Evolutionary conservation across 768 basidiomycete genomes (phyloP), one percentile per base, ranked within the genome.

Genomic region (Panaeolus cyanescens): DNA sequence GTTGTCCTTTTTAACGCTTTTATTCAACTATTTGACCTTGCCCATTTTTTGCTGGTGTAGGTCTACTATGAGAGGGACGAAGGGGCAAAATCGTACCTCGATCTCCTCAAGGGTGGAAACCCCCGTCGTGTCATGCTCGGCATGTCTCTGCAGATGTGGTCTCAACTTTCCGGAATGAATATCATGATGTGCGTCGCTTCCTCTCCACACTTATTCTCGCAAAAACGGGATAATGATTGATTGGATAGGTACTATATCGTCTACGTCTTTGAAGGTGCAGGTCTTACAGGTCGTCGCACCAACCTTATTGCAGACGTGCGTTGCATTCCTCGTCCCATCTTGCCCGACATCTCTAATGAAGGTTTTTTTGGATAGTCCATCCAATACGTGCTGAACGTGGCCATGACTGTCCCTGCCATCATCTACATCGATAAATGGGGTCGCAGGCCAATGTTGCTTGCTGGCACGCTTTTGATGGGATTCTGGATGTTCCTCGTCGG

Each of bases 401-500:
- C 70, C 4, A 60, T 79, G 36, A 88, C 76, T 19, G 75, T 83
- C 30, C 81, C 81, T 25, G 81, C 81, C 6, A 83, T 83, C 64
- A 75, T 81, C 67, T 91, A 85, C 75, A 90, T 91, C 67, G 91
- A 93, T 72, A 81, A 78, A 72, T 91, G 89, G 88, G 91, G 91
- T 60, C 88, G 91, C 37, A 82, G 90, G 19, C 90, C 91, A 6
- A 88, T 92, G 80, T 77, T 93, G 1, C 77, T 93, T 59, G 74
- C 74, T 55, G 91, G 88, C 30, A 84, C 86, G 2, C 72, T 85
- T 3, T 69, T 85, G 59, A 91, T 92, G 91, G 87, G 87, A 54
- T 85, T 88, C 80, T 92, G 84, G 80, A 82, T 92, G 65, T 87
- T 79, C 78, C 84, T 91, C 54, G 91, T 92, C 65, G 91, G 91